Evolutionary conservation across 495 filamentous ascomycete genomes (phyloP).

Genomic region (Neurospora africana): DNA sequence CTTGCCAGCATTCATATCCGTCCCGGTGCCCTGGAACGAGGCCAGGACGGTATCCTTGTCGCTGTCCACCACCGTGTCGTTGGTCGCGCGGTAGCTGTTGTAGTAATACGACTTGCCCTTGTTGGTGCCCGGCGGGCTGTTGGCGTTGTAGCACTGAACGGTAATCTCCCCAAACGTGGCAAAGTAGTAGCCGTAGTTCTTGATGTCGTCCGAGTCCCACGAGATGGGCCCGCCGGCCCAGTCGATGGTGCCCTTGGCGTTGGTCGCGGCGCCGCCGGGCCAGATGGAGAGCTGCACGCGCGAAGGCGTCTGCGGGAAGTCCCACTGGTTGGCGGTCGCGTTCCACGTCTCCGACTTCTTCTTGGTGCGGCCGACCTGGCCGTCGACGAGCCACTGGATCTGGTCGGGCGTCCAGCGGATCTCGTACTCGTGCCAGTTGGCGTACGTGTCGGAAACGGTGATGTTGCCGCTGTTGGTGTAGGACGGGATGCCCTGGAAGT

Average conservation of each 20-base stretch:
- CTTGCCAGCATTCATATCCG: conserved; percentile 51
- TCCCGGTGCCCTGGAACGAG: conserved; percentile 67
- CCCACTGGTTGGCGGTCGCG: conserved; percentile 65
- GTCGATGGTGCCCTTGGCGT: conserved; percentile 71
- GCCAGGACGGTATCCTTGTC: conserved; percentile 68
- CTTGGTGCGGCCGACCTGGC: conserved; percentile 58
- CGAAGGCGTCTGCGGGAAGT: conserved; percentile 88
- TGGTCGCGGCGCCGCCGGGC: conserved; percentile 76
- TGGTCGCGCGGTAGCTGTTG: conserved; percentile 50
- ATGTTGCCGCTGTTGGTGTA: conserved; percentile 69
- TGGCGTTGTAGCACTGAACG: conserved; percentile 76
- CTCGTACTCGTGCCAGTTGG: conserved; percentile 80
- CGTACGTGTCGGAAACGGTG: conserved; percentile 59
- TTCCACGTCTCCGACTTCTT: conserved; percentile 76
- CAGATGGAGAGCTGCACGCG: conserved; percentile 91
- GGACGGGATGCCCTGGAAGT: conserved; percentile 86
- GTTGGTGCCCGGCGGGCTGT: conserved; percentile 45
- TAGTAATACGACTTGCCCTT: conserved; percentile 65
- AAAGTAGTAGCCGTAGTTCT: conserved; percentile 81
- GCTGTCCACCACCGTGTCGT: conserved; percentile 65
- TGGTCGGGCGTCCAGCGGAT: conserved; percentile 84
- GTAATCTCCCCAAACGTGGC: conserved; percentile 66
- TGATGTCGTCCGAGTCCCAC: conserved; percentile 75
- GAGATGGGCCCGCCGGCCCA: conserved; percentile 89
- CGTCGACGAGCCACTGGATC: conserved; percentile 80